Base-by-base conservation (phyloP, 139 green algal genomes). In the Auxenochlorella pyrenoidosa region DNA sequence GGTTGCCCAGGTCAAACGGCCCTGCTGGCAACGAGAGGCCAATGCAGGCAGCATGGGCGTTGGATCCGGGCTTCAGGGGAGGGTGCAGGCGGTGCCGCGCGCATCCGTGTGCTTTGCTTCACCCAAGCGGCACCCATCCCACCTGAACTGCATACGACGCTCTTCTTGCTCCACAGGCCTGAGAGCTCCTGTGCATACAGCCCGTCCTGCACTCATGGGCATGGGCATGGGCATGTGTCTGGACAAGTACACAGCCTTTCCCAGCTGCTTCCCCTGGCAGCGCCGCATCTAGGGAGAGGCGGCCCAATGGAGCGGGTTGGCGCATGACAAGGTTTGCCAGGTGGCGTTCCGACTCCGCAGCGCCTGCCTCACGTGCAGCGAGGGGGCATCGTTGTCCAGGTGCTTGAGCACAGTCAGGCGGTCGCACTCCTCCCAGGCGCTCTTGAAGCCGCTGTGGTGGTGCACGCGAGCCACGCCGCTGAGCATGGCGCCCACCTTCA, bases 371-470 rank as follows among this genome's bases (percentile, higher is more conserved):
- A 81, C 83, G 51, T 82, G 83, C 58, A 92, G 89, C 6, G 16
- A 5, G 3, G 89, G 89, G 0, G 89, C 85, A 21, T 92, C 83
- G 58, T 84, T 90, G 87, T 92, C 89, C 38, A 92, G 85, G 54
- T 92, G 89, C 78, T 90, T 92, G n/a, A 92, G 65, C 60, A 92
- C 89, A 10, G 72, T 82, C 5, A 63, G 22, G 1, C 34, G 24
- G 43, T 86, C 73, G 79, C 89, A 92, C 36, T 68, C 68, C 36
- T 92, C 54, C 89, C 89, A 92, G 40, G 89, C 89, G 8, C 85
- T 58, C 43, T 90, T 90, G 71, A 90, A 92, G n/a, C 89, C 89
- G 30, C 73, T 68, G 54, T 92, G 89, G 44, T 92, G 89, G 58
- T 85, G 51, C 65, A 89, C 66, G 0, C 77, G 79, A 8, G 54